These are phyloP conservation scores for Metarhizium robertsii DNA, from an alignment of 2,329 filamentous ascomycete species.

Conservation along the genomic window DNA sequence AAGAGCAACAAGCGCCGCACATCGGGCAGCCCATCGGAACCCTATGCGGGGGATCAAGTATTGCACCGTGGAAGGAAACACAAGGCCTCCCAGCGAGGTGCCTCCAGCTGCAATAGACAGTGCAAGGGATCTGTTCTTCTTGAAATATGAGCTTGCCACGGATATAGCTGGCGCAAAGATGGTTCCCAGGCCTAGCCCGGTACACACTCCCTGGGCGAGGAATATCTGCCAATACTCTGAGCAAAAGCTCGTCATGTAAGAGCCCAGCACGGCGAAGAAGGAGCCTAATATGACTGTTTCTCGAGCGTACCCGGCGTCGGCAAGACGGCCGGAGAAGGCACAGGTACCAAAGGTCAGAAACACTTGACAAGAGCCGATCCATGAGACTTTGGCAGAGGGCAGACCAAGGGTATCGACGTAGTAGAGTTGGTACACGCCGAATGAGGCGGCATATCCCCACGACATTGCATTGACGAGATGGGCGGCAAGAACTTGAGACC, in stretches of 20 bases:
- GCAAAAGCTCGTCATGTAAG: conserved; percentile 36
- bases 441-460: conserved; percentile 40
- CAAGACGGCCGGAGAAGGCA: conserved; percentile 36
- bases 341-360: conserved; percentile 40
- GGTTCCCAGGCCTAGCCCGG: conserved; percentile 43
- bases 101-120: conserved; percentile 52
- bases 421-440: conserved; percentile 46
- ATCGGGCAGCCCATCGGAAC: conserved; percentile 54
- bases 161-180: conserved; percentile 51
- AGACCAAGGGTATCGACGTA: conserved; percentile 25
- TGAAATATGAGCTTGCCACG: conserved; percentile 54
- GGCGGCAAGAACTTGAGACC: conserved; percentile 39
- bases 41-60: conserved; percentile 47
- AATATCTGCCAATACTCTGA: conserved; percentile 43
- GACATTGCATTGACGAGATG: conserved; percentile 38
- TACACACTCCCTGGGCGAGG: conserved; percentile 42
- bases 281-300: conserved; percentile 30
- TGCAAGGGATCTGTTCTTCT: conserved; percentile 43
- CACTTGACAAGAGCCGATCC: conserved; percentile 41
- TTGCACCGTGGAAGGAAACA: conserved; percentile 48
- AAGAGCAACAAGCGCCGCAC: conserved; percentile 54
- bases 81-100: conserved; percentile 45
- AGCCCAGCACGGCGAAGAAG: conserved; percentile 32
- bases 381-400: conserved; percentile 27
- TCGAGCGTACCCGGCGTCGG: conserved; percentile 38